Base-by-base conservation (phyloP, 768 basidiomycete species). In the Psilocybe cyanescens region DNA sequence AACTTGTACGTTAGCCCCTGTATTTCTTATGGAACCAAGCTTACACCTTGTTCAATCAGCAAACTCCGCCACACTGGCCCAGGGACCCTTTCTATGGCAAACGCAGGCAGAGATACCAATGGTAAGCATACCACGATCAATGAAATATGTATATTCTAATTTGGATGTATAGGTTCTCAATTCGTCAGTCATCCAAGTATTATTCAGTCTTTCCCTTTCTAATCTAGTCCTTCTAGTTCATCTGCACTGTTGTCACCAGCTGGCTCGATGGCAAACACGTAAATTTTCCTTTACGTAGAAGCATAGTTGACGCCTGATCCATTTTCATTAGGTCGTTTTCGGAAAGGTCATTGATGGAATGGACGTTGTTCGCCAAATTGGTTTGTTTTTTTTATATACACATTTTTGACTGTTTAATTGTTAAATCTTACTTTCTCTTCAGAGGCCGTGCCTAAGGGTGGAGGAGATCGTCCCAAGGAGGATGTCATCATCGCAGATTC, bases 211-310 rank as follows among this genome's bases (percentile, higher is more conserved):
- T 29, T 24, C 31, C 45, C 9, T 33, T 39, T 54, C 58, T 33
- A 59, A 35, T 54, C 51, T 51, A 61, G 62, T 16, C 14, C 9
- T 64, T 71, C 49, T 74, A 97, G 94, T 98, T 98, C 78, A 97
- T 98, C 72, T 93, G 90, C 76, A 97, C 95, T 49, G 84, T 88
- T 65, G 75, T 86, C 59, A 98, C 95, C 31, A 81, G 83, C 72
- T 97, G 95, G 95, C 78, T 98, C 71, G 95, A 98, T 75, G 89
- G 90, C 67, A 89, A 88, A 75, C 95, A 97, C 68, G 94, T 91
- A 72, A 55, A 84, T 48, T 28, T 30, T n/a, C 9, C 31, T 31
- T 50, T 37, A 37, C 39, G 44, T 48, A 12, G 1, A 8, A 29
- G 9, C 6, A 2, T 49, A n/a, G 29, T 59, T n/a, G 24, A n/a